Base-by-base conservation (phyloP, 768 basidiomycete species). In the Heimioporus sp. region DNA sequence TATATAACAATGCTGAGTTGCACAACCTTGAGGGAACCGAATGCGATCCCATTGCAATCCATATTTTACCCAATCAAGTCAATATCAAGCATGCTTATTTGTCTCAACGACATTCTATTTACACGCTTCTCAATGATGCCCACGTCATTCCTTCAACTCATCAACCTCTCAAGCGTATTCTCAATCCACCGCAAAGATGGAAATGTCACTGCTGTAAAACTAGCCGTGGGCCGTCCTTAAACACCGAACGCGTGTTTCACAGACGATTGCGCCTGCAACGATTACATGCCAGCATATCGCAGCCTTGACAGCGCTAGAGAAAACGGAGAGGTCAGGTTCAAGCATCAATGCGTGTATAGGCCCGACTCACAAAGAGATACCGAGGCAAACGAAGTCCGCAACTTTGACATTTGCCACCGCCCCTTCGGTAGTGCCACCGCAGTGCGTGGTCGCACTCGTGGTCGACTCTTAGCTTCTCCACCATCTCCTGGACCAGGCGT, bases 401-500 rank as follows among this genome's bases (percentile, higher is more conserved):
- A 49, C 63, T 71, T 46, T 81, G 75, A 46, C 83, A 85, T 10
- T 24, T 44, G 5, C 76, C 78, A 0, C 71, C 73, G 0, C 80
- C 81, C 2, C 61, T 2, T 0, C 73, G 68, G 36, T 74, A 73
- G 21, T 57, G 65, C 82, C 83, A 85, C 0, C n/a, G 44, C 24
- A 28, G 24, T 42, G 65, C 67, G 4, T 74, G 68, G 11, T 53
- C 16, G 51, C 86, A 87, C 3, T 82, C 74, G 59, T 87, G 86
- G 52, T 81, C 76, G 6, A 69, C 65, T 10, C 81, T 66, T 37
- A 87, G 67, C 5, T 70, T 52, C 2, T 72, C 73, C 44, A 69
- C 70, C 57, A 62, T 69, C 38, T 66, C 58, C 12, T 37, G 58
- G 3, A 77, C 65, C 43, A 65, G 56, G 31, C 52, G 52, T 21